Percentiles rank a stretch among this genome's conserved stretches.
Conservation (phyloP, 2,329 filamentous ascomycete genomes). For the Sporothrix phasma region DNA sequence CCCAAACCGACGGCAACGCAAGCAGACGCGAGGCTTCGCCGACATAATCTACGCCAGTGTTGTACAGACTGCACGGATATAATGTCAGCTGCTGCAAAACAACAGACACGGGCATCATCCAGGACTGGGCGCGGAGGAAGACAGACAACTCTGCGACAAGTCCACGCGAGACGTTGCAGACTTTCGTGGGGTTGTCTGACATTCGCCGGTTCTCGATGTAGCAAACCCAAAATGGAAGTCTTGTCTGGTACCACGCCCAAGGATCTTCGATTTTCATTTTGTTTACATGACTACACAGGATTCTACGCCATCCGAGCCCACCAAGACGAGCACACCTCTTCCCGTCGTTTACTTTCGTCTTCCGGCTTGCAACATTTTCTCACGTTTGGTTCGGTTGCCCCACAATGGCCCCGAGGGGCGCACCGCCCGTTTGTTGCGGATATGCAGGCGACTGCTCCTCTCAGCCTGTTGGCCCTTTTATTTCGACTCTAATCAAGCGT, state of each 20-base stretch:
- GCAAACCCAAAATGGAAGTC: neutral
- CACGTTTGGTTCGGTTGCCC: no score
- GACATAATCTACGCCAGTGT: neutral
- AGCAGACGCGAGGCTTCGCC: neutral
- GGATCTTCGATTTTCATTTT: no score
- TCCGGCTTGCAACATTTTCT: no score
- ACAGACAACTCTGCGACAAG: neutral
- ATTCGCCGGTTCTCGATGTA: neutral
- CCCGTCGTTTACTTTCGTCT: no score
- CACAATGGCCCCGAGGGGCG: neutral
- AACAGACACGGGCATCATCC: no score
- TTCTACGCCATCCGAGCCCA: neutral
- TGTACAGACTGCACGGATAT: neutral
- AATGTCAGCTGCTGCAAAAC: neutral
- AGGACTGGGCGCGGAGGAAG: no score
- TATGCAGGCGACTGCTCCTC: no score
- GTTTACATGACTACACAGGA: no score
- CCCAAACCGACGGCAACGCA: neutral
- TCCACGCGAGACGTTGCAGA: neutral
- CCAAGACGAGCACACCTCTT: neutral
- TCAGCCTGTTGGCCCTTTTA: neutral
- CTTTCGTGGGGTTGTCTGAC: neutral
- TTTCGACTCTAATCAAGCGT: no score
- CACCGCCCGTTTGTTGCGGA: neutral
- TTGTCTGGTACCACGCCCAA: neutral